Conservation (phyloP, 495 filamentous ascomycete species). For the Talaromyces proteolyticus region DNA sequence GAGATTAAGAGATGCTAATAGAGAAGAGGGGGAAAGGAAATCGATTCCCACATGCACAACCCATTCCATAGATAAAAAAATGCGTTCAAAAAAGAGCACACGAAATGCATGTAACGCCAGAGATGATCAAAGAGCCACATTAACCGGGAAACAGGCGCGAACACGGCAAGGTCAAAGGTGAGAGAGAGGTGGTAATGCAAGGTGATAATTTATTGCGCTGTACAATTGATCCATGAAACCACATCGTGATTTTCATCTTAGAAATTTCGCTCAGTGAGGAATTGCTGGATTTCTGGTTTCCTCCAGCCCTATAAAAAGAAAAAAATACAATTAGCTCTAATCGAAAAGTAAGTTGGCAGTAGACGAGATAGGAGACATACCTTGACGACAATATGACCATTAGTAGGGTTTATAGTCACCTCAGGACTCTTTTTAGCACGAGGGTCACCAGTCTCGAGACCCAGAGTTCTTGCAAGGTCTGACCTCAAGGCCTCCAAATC, state of each 20-base stretch:
- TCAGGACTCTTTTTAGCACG: slow-evolving; percentile 24
- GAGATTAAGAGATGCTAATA: slow-evolving; percentile 9
- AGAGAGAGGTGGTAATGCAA: not conserved
- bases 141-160: too few species aligned
- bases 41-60: too few species aligned
- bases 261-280: slow-evolving; percentile 42
- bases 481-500: slow-evolving; percentile 49
- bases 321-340: slow-evolving; percentile 5
- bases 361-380: slow-evolving; percentile 25
- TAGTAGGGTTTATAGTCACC: slow-evolving; percentile 53
- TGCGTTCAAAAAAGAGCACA: not conserved
- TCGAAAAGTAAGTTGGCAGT: not conserved
- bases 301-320: slow-evolving; percentile 37
- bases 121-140: not conserved
- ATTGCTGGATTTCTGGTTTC: slow-evolving; percentile 41
- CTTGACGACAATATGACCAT: slow-evolving; percentile 60
- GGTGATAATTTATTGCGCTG: not conserved
- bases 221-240: too few species aligned
- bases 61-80: not conserved
- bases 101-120: not conserved
- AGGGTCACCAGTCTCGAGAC: slow-evolving; percentile 32
- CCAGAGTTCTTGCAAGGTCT: slow-evolving; percentile 42
- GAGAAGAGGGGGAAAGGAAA: slow-evolving; percentile 8
- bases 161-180: too few species aligned
- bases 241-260: slow-evolving; percentile 15